Conservation (phyloP, 2,329 filamentous ascomycete genomes). For the Aspergillus thermomutatus region DNA sequence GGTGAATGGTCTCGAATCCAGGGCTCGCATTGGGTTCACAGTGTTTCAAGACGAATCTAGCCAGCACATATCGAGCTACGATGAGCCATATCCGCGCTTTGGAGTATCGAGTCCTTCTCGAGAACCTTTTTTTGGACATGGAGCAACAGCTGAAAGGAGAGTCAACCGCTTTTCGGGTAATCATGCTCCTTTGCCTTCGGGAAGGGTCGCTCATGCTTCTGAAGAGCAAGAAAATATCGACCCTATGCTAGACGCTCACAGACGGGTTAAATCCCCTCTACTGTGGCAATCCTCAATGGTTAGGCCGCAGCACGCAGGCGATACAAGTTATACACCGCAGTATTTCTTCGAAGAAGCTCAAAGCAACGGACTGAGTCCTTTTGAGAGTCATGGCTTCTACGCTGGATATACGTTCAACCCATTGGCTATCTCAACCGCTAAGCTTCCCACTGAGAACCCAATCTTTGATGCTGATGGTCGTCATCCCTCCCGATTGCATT, state of each 20-base stretch:
- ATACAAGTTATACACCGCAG: constrained; percentile 21
- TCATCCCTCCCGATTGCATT: constrained; percentile 13
- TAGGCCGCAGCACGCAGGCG: constrained; percentile 13
- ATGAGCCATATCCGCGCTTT: constrained; percentile 7
- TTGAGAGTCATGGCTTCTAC: constrained; percentile 22
- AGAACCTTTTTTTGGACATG: constrained; percentile 18
- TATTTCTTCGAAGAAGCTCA: constrained; percentile 25
- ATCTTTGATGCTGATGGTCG: constrained; percentile 16
- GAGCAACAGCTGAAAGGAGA: constrained; percentile 5
- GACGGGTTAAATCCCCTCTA: constrained; percentile 22
- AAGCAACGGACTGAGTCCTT: constrained; percentile 19
- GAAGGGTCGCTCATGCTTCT: constrained; percentile 7
- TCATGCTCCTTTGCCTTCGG: constrained; percentile 10
- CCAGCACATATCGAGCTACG: constrained; percentile 5
- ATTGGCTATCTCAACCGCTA: constrained; percentile 26
- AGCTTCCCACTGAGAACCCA: constrained; percentile 16
- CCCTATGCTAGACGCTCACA: constrained; percentile 25
- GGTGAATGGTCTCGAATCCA: constrained; percentile 26
- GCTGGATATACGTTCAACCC: constrained; percentile 33
- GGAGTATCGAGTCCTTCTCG: constrained; percentile 18
- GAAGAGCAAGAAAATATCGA: constrained; percentile 40
- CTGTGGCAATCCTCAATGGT: constrained; percentile 24
- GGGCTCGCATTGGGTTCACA: constrained; percentile 27
- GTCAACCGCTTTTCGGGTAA: constrained; percentile 12
- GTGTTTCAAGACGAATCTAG: constrained; percentile 37